Base-by-base conservation (phyloP, 2,329 filamentous ascomycete genomes). In the Pseudopyrenochaeta lycopersici region DNA sequence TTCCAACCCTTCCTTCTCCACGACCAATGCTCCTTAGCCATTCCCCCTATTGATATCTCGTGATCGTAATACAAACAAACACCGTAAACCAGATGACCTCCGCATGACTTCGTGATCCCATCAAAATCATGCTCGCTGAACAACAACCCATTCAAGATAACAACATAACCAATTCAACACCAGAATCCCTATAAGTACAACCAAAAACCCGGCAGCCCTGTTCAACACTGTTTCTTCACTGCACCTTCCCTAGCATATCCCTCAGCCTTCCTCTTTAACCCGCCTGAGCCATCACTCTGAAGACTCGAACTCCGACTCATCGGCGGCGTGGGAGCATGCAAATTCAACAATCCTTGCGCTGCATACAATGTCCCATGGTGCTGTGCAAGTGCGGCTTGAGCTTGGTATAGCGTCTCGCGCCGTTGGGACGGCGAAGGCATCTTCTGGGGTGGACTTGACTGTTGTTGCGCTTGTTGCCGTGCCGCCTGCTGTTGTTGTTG, bases 281-380 rank as follows among this genome's bases (percentile, higher is more conserved):
- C 58, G 4, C 45, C 46, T 10, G 50, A 47, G 5, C 35, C 52
- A 15, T 64, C 62, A 30, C 69, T 67, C 12, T 60, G 56, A 47
- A 58, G 47, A 41, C 70, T 73, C 33, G 56, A 58, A 45, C 63
- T 67, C 10, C 70, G 53, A 50, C 68, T 72, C 68, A 69, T 68
- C 2, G 70, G 70, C 17, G 70, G 71, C 31, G 68, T 71, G 10
- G 54, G 54, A 29, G 39, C 36, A 3, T 47, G 49, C 14, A 33
- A 35, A 12, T 31, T 52, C 42, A 58, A 32, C 18, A 59, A 38
- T 11, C 54, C 62, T 31, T 54, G 52, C 27, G 48, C 38, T 38
- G 43, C 38, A 14, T 52, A 58, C 17, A 50, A 1, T 23, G 43
- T 41, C 42, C 50, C 56, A 18, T 45, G 52, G 9, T 42, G 47